These are phyloP conservation scores for Phytophthora pseudosyringae DNA, from an alignment of 352 stramenopile species.

Conservation along the genomic window DNA sequence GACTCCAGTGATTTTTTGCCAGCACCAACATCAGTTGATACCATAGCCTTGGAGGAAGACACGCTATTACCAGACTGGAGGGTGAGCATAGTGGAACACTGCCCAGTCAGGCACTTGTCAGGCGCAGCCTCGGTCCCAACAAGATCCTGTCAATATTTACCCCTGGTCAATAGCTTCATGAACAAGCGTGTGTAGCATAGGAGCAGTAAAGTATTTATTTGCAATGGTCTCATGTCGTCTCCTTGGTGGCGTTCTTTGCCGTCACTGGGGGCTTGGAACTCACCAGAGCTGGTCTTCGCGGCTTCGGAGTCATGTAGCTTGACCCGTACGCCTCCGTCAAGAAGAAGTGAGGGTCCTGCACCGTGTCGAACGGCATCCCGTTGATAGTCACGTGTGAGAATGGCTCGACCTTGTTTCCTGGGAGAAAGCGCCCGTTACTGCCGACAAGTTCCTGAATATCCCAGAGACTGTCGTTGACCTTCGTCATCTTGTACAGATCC, in stretches of 20 bases:
- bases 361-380: slow-evolving; percentile 43
- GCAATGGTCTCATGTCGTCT: background rate
- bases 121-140: background rate
- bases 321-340: slow-evolving; percentile 38
- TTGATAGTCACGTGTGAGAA: slow-evolving; percentile 40
- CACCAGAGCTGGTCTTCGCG: slow-evolving; percentile 1
- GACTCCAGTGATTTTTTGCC: too few relatives aligned
- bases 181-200: background rate
- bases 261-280: background rate
- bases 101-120: background rate
- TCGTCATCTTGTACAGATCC: slow-evolving; percentile 43
- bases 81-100: slow-evolving; percentile 5
- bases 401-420: slow-evolving; percentile 25
- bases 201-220: background rate
- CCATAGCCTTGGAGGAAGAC: too few relatives aligned
- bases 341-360: slow-evolving; percentile 43
- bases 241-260: background rate
- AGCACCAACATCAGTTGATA: too few relatives aligned
- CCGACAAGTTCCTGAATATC: slow-evolving; percentile 35
- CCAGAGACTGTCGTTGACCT: slow-evolving; percentile 12
- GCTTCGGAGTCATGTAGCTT: slow-evolving; percentile 38
- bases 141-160: slow-evolving; percentile 4
- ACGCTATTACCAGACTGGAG: too few relatives aligned
- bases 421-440: slow-evolving; percentile 19
- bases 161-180: background rate